A percentile compares a stretch with the other conserved stretches of the same genome.
Evolutionary conservation across 257 asterid species (phyloP).

Genomic region (Eucommia ulmoides): DNA sequence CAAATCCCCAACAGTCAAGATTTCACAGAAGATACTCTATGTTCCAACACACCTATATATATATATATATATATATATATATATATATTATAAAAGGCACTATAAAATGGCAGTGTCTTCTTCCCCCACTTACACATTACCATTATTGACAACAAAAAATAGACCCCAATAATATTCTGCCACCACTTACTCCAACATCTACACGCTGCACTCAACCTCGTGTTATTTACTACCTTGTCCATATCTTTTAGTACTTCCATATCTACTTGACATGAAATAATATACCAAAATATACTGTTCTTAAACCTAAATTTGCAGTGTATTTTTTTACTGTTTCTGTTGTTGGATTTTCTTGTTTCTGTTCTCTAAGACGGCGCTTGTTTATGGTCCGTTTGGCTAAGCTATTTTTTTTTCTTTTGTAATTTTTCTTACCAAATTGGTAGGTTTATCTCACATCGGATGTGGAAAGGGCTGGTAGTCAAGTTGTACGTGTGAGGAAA

Average conservation of each 20-base stretch:
- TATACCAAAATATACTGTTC: too few species aligned
- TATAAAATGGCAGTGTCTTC: constrained; percentile 25
- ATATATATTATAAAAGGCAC: constrained; percentile 21
- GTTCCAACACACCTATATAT: constrained; percentile 41
- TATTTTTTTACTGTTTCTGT: constrained; percentile 11
- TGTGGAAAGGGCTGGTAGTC: too few species aligned
- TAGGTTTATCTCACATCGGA: constrained; percentile 3
- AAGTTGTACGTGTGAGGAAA: too few species aligned
- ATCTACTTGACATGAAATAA: constrained; percentile 21
- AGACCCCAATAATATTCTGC: constrained; percentile 38
- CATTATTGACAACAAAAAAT: constrained; percentile 32
- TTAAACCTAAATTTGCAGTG: too few species aligned
- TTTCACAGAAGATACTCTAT: too few species aligned
- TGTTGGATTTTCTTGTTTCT: constrained; percentile 8
- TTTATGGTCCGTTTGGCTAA: constrained; percentile 2
- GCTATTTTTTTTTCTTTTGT: too few species aligned
- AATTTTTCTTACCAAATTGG: constrained; percentile 11
- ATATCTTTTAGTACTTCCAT: constrained; percentile 20
- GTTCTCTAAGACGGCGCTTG: background rate
- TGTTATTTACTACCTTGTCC: constrained; percentile 29
- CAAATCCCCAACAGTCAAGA: constrained; percentile 30
- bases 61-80: constrained; percentile 30
- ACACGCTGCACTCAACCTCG: constrained; percentile 29
- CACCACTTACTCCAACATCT: constrained; percentile 37
- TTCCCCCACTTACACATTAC: constrained; percentile 20